phyloP scores from a whole-genome alignment of 2,329 filamentous ascomycete genomes.

The Sarocladium strictum region DNA sequence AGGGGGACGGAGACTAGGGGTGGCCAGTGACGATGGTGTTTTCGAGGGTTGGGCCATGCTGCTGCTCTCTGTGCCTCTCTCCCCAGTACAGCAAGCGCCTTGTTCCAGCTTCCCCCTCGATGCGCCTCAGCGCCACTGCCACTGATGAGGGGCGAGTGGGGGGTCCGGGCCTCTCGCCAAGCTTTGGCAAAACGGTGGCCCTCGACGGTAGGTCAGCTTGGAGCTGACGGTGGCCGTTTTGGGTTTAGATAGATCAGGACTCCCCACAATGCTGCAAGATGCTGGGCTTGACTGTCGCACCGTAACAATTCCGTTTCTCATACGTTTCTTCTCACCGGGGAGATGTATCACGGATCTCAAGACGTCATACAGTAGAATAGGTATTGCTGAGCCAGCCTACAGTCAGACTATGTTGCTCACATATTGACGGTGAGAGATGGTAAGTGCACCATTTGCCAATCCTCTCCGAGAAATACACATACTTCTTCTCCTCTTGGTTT shows the following conservation, averaged over 20 bases:
- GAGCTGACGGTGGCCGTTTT: conserved; percentile 5
- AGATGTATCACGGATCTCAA: no score
- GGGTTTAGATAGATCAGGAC: no score
- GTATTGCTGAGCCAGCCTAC: no score
- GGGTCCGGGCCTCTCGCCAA: no score
- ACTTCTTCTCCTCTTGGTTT: no score
- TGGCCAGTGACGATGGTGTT: conserved; percentile 3
- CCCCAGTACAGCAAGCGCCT: neutral
- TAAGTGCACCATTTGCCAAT: no score
- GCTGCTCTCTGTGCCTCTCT: neutral
- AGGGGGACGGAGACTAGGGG: neutral
- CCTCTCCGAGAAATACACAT: no score
- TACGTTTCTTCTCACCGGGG: neutral
- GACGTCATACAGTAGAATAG: no score
- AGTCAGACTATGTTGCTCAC: no score
- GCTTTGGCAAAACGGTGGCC: neutral
- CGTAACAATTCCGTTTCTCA: neutral
- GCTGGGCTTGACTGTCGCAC: neutral
- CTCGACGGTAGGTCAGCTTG: no score
- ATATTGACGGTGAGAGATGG: no score
- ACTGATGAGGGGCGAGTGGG: neutral
- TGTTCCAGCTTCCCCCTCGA: neutral
- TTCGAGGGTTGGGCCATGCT: neutral
- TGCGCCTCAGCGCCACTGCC: neutral
- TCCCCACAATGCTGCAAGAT: no score